Conservation (phyloP, 805 yeast genomes). For the Monosporozyma siamensis region DNA sequence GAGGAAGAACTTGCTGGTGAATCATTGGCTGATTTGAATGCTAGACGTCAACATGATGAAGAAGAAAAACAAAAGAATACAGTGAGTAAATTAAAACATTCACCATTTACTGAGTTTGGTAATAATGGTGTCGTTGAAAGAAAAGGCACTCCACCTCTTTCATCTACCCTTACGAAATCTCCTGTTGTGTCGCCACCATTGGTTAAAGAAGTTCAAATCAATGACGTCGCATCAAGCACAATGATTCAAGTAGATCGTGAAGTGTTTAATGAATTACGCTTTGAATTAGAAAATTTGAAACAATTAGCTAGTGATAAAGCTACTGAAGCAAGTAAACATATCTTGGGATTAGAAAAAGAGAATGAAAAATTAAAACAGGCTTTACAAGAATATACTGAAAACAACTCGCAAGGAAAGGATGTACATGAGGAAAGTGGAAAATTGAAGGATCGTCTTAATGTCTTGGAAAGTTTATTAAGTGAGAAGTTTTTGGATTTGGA, state of each 20-base stretch:
- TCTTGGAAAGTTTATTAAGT: slow-evolving; percentile 44
- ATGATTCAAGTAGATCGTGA: slow-evolving; percentile 13
- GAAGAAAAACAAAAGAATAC: background rate
- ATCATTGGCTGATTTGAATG: background rate
- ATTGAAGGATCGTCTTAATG: slow-evolving; percentile 34
- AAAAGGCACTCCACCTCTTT: slow-evolving; percentile 3
- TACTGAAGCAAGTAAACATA: slow-evolving; percentile 46
- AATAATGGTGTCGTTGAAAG: background rate
- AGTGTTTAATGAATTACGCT: slow-evolving; percentile 27
- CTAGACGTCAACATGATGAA: background rate
- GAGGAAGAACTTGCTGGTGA: background rate
- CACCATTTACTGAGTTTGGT: background rate
- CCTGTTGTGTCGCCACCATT: too few relatives aligned
- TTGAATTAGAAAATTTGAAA: slow-evolving; percentile 33
- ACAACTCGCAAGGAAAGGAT: slow-evolving; percentile 9
- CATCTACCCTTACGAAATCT: too few relatives aligned
- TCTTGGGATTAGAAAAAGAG: slow-evolving; percentile 39
- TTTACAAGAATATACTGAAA: background rate
- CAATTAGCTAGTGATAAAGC: slow-evolving; percentile 42
- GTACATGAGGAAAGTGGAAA: slow-evolving; percentile 38
- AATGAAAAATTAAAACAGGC: slow-evolving; percentile 17
- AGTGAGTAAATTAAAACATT: background rate
- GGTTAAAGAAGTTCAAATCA: too few relatives aligned
- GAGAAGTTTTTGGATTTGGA: slow-evolving; percentile 44
- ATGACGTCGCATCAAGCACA: background rate